Conservation (phyloP, 768 basidiomycete genomes). For the Mycena vulgaris region DNA sequence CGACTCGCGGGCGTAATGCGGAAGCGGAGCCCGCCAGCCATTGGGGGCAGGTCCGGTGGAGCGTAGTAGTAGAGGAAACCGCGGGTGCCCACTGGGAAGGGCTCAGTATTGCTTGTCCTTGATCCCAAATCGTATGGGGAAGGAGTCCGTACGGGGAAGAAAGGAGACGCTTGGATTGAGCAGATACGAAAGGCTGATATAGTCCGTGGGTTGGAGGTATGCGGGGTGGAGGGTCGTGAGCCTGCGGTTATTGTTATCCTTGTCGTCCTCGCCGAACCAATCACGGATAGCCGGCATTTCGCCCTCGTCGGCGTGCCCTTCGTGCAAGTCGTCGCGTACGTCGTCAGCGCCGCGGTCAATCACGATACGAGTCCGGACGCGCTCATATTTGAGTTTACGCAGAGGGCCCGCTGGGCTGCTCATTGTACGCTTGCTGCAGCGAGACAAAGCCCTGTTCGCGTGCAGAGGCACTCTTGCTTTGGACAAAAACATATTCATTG, state of each 20-base stretch:
- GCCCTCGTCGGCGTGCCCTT: not conserved
- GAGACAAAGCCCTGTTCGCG: not conserved
- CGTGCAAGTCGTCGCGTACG: constrained; percentile 1
- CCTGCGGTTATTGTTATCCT: not conserved
- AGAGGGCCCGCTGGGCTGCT: not conserved
- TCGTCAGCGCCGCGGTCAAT: not conserved
- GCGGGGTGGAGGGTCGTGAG: constrained; percentile 18
- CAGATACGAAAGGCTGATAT: not conserved
- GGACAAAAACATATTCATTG: not conserved
- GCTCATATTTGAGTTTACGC: not conserved
- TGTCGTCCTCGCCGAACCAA: constrained; percentile 12
- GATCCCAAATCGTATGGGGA: constrained; percentile 4
- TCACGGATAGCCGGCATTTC: not conserved
- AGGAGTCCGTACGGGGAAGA: not conserved
- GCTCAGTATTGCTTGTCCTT: not conserved
- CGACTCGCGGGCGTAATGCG: constrained; percentile 17
- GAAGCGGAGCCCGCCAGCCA: constrained; percentile 28
- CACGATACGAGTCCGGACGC: constrained; percentile 17
- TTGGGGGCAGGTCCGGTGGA: not conserved
- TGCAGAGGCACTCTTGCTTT: not conserved
- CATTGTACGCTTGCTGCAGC: not conserved
- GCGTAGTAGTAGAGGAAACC: constrained; percentile 28
- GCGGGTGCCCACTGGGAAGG: constrained; percentile 16
- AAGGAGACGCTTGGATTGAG: constrained; percentile 3
- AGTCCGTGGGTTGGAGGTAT: constrained; percentile 16